Evolutionary conservation across 148 eudicot species (phyloP).

Genomic region (Nyssa sinensis): DNA sequence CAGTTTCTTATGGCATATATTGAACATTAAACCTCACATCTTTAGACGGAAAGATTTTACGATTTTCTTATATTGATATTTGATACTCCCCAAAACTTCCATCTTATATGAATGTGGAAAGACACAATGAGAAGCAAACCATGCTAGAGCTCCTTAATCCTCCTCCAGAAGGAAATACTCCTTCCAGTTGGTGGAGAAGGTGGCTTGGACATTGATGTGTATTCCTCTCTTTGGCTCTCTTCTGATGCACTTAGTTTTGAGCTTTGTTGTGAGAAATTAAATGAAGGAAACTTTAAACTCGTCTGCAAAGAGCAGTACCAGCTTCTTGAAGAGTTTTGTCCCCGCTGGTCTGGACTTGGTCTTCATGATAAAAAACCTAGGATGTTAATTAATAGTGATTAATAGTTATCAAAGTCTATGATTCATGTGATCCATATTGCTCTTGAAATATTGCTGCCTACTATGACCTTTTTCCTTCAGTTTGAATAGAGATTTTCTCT

Average conservation of each 20-base stretch:
- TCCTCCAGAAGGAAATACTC: constrained; percentile 44
- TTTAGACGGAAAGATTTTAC: too few species aligned
- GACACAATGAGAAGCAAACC: constrained; percentile 78
- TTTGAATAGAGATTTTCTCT: too few species aligned
- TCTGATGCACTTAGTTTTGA: not conserved
- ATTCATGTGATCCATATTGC: not conserved
- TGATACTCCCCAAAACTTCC: too few species aligned
- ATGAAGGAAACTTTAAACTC: too few species aligned
- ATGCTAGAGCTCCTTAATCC: constrained; percentile 92
- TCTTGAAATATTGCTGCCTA: too few species aligned
- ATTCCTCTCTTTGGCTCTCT: not conserved
- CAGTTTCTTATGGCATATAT: too few species aligned
- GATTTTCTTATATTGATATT: too few species aligned
- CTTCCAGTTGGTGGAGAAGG: constrained; percentile 63
- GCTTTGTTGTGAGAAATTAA: not conserved
- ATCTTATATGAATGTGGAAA: too few species aligned
- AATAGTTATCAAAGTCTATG: not conserved
- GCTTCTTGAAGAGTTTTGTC: not conserved
- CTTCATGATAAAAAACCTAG: not conserved
- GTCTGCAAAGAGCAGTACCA: not conserved
- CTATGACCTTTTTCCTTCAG: too few species aligned
- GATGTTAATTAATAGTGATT: not conserved
- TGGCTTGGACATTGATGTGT: constrained; percentile 31
- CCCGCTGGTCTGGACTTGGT: not conserved
- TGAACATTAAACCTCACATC: too few species aligned